Conservation (phyloP, 176 grass and related monocot species). For the Juncus effusus region DNA sequence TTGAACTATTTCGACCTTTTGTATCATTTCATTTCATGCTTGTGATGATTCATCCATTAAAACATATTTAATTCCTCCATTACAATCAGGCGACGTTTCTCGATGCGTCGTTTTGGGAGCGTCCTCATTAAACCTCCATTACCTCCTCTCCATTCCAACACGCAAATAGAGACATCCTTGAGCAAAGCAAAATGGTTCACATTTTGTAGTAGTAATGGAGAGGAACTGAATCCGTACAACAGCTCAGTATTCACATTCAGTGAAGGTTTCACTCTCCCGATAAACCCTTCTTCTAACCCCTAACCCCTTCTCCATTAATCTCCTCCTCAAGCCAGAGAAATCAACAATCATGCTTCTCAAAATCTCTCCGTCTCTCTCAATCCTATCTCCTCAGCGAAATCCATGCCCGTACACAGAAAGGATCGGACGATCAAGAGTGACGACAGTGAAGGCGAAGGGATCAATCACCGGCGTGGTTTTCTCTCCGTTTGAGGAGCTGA, state of each 20-base stretch:
- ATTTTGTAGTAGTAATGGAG: no score
- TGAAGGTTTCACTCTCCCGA: neutral
- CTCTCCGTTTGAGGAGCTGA: constrained; percentile 41
- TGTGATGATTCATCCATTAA: no score
- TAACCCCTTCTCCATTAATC: neutral
- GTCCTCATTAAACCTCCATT: no score
- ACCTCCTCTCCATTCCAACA: no score
- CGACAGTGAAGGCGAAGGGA: constrained; percentile 27
- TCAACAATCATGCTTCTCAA: constrained; percentile 21
- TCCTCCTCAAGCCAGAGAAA: neutral
- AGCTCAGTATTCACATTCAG: neutral
- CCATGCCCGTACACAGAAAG: neutral
- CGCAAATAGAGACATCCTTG: no score
- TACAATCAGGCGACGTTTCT: no score
- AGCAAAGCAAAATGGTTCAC: no score
- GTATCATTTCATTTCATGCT: no score
- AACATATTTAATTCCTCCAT: no score
- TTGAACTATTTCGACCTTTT: no score
- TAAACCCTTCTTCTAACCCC: neutral
- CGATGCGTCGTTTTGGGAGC: no score
- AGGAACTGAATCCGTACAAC: no score
- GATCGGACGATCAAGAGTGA: neutral
- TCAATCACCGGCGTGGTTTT: constrained; percentile 23
- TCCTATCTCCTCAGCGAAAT: neutral
- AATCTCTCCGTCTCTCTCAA: neutral